Percentiles rank a stretch among this genome's conserved stretches.
Evolutionary conservation across 176 grass and related monocot species (phyloP).

Genomic region (Juncus inflexus): DNA sequence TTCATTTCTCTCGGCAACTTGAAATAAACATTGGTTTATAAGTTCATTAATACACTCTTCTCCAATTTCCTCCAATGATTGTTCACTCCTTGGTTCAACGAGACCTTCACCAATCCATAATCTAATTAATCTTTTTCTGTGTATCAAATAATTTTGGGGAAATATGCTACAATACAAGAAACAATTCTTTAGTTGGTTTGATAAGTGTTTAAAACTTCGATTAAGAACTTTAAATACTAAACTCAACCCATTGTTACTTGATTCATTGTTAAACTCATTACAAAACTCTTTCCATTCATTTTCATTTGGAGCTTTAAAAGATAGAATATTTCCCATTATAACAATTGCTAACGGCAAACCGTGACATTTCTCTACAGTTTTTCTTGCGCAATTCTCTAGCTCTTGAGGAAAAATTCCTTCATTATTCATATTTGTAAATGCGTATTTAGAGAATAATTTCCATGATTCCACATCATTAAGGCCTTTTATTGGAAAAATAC

Average conservation of each 20-base stretch:
- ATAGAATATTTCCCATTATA: slow-evolving; percentile 15
- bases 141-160: not conserved
- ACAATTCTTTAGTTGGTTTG: slow-evolving; percentile 17
- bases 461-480: too few species aligned
- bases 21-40: slow-evolving; percentile 11
- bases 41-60: slow-evolving; percentile 1
- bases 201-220: not conserved
- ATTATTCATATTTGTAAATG: slow-evolving; percentile 1
- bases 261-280: slow-evolving; percentile 23
- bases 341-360: slow-evolving; percentile 35
- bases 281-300: slow-evolving; percentile 22
- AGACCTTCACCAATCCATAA: slow-evolving; percentile 24
- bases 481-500: not conserved
- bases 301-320: slow-evolving; percentile 1
- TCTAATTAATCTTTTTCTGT: not conserved
- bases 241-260: slow-evolving; percentile 6
- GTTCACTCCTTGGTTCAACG: not conserved
- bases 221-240: not conserved
- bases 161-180: slow-evolving; percentile 15
- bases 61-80: slow-evolving; percentile 15
- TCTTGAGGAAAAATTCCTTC: slow-evolving; percentile 17
- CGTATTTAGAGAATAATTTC: not conserved
- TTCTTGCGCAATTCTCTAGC: slow-evolving; percentile 17
- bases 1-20: slow-evolving; percentile 5
- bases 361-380: slow-evolving; percentile 18